Evolutionary conservation across 805 yeast genomes (phyloP).

Genomic region (Komagataella kurtzmanii): DNA sequence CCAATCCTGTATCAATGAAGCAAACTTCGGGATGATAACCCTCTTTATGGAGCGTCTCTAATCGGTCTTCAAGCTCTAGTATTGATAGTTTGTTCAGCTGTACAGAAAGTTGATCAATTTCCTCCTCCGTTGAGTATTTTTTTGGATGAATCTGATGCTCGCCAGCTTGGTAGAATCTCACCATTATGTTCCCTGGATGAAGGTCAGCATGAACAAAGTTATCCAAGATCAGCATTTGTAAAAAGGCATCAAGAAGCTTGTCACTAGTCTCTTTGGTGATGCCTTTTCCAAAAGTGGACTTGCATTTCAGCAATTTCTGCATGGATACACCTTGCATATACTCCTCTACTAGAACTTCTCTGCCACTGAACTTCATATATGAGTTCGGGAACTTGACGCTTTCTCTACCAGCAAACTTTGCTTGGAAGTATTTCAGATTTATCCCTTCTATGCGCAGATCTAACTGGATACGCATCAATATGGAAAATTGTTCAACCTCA

Average conservation of each 20-base stretch:
- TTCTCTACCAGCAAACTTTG: constrained; percentile 41
- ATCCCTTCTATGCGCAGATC: constrained; percentile 85
- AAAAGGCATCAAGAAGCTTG: constrained; percentile 79
- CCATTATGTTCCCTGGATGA: constrained; percentile 92
- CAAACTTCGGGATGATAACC: constrained; percentile 80
- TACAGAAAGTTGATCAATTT: constrained; percentile 29
- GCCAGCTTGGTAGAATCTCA: constrained; percentile 42
- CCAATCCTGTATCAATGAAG: constrained; percentile 85
- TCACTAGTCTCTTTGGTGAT: constrained; percentile 62
- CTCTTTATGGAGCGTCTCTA: constrained; percentile 31
- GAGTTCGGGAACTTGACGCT: constrained; percentile 79
- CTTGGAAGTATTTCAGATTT: constrained; percentile 58
- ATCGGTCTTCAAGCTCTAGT: constrained; percentile 29
- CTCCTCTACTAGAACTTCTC: constrained; percentile 77
- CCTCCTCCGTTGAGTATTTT: constrained; percentile 28
- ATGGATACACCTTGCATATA: constrained; percentile 74
- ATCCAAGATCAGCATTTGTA: constrained; percentile 85
- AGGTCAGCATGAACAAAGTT: constrained; percentile 94
- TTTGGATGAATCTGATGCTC: constrained; percentile 19
- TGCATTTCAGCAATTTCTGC: constrained; percentile 46
- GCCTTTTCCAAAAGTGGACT: constrained; percentile 27
- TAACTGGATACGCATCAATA: constrained; percentile 77
- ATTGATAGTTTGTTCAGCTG: constrained; percentile 22
- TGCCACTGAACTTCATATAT: constrained; percentile 45
- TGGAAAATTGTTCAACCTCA: constrained; percentile 80